Conservation (phyloP, 228 moss, liverwort and hornwort genomes). For the Sphagnum fallax region DNA sequence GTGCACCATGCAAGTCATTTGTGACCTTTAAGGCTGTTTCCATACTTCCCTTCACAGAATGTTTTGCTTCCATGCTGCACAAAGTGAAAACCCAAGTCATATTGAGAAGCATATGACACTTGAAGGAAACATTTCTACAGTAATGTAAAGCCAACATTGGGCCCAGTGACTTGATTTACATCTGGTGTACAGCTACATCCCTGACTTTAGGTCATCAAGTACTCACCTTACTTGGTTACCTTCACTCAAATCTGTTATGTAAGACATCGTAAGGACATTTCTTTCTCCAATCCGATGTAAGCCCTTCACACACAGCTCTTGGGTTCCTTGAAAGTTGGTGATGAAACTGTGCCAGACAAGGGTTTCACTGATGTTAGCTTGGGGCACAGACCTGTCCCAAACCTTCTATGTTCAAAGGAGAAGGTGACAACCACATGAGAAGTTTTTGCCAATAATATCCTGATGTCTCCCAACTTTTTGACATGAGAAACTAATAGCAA, state of each 20-base stretch:
- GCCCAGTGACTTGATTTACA: background rate
- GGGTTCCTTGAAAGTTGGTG: constrained; percentile 53
- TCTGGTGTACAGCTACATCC: background rate
- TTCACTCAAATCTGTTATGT: constrained; percentile 29
- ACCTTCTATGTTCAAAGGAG: too few species aligned
- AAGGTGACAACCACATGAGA: too few species aligned
- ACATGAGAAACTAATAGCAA: background rate
- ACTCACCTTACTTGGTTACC: constrained; percentile 42
- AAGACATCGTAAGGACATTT: constrained; percentile 37
- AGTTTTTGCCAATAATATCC: too few species aligned
- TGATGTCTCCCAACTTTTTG: background rate
- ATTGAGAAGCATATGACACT: background rate
- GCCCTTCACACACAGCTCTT: constrained; percentile 48
- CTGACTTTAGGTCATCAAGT: background rate
- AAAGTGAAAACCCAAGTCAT: background rate
- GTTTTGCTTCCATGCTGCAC: constrained; percentile 60
- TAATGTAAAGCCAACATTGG: background rate
- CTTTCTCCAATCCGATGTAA: constrained; percentile 43
- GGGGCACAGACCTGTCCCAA: background rate
- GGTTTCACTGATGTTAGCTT: background rate
- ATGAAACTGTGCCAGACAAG: constrained; percentile 38
- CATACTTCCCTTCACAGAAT: constrained; percentile 43
- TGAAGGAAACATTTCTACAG: background rate
- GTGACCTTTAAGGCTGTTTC: constrained; percentile 48
- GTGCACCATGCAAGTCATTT: constrained; percentile 34